phyloP scores from a whole-genome alignment of 129 eudicot species.

The Gnaphalium uliginosum region DNA sequence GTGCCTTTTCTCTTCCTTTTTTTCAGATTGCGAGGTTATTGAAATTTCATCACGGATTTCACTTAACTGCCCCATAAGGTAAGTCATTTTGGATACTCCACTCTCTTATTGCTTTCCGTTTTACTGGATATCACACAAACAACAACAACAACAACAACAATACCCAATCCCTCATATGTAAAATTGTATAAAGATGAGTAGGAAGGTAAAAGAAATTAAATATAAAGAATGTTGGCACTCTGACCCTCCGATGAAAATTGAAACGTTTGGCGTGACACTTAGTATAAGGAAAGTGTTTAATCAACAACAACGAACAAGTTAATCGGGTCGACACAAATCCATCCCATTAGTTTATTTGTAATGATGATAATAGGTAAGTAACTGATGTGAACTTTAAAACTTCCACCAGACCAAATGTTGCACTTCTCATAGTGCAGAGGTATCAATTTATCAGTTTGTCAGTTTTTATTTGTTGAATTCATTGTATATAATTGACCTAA shows the following conservation, averaged over 20 bases:
- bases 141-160: too few species aligned
- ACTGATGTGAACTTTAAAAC: background rate
- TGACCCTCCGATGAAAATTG: conserved; percentile 6
- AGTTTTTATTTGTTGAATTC: conserved; percentile 1
- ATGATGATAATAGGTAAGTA: background rate
- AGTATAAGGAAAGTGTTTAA: background rate
- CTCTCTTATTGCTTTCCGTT: background rate
- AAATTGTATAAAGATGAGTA: too few species aligned
- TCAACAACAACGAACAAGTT: background rate
- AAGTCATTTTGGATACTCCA: background rate
- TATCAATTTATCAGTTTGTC: background rate
- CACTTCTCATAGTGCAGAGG: background rate
- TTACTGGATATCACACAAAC: too few species aligned
- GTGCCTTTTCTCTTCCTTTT: background rate
- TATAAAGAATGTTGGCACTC: conserved; percentile 38
- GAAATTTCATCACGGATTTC: conserved; percentile 33
- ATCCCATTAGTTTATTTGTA: background rate
- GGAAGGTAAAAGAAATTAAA: too few species aligned
- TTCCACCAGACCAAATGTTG: background rate
- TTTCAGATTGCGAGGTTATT: conserved; percentile 22
- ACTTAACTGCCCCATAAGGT: conserved; percentile 34
- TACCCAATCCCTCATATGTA: too few species aligned
- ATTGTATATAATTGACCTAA: conserved; percentile 5
- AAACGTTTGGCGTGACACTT: background rate
- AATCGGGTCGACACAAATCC: background rate